These are phyloP conservation scores for Lepiota venenata DNA, from an alignment of 768 basidiomycete genomes.

Conservation along the genomic window DNA sequence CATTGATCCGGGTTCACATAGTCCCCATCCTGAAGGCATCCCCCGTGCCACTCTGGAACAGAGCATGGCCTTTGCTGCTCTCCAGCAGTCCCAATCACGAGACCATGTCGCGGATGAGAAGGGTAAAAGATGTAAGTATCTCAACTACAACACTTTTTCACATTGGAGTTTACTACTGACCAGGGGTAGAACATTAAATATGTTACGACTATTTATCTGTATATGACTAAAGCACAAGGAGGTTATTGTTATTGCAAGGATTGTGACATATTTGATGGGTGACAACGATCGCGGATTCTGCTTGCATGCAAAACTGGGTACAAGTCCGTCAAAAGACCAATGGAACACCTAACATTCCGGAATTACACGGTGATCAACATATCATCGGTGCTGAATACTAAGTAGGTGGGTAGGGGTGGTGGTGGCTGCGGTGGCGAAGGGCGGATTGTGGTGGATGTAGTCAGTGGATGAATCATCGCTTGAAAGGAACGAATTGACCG, in stretches of 20 bases:
- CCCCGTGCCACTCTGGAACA: conserved; percentile 75
- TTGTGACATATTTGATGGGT: conserved; percentile 14
- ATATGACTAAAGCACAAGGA: conserved; percentile 14
- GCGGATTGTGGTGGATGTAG: neutral
- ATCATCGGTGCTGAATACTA: conserved; percentile 10
- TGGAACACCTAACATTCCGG: conserved; percentile 11
- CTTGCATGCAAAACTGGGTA: conserved; percentile 13
- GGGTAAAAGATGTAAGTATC: conserved; percentile 1
- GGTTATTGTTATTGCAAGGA: conserved; percentile 11
- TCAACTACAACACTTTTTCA: conserved; percentile 6
- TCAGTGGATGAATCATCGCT: neutral
- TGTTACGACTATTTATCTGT: conserved; percentile 15
- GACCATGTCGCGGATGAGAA: neutral
- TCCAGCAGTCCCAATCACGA: conserved; percentile 45
- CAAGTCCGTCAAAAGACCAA: conserved; percentile 12
- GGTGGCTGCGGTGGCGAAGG: neutral
- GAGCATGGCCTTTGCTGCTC: conserved; percentile 78
- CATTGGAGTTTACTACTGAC: conserved; percentile 12
- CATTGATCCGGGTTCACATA: conserved; percentile 32
- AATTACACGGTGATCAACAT: conserved; percentile 1
- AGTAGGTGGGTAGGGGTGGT: neutral
- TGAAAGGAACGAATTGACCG: conserved; percentile 5
- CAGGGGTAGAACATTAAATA: conserved; percentile 14
- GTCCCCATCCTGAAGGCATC: conserved; percentile 33
- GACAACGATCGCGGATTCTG: conserved; percentile 13